phyloP scores from a whole-genome alignment of 371 early-diverging fungal genomes.

The Mortierella sp. region DNA sequence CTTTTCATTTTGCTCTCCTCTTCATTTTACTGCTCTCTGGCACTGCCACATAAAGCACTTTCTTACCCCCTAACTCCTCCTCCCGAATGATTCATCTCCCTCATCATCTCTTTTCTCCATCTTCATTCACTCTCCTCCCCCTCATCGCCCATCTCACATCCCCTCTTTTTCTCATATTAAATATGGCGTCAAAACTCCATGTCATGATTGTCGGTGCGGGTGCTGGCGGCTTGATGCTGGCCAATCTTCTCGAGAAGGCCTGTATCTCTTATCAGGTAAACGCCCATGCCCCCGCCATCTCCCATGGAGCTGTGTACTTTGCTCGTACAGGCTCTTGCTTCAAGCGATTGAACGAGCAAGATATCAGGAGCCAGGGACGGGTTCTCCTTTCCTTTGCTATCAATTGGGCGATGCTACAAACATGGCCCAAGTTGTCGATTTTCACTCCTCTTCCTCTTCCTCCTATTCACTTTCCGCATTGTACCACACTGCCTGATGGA shows the following conservation, averaged over 20 bases:
- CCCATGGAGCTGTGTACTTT: too few relatives aligned
- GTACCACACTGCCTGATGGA: too few relatives aligned
- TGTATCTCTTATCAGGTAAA: slow-evolving; percentile 30
- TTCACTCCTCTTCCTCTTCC: neutral
- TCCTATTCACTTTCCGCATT: neutral
- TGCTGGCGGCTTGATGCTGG: slow-evolving; percentile 20
- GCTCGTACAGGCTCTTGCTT: too few relatives aligned
- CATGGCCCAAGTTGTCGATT: neutral
- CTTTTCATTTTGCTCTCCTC: neutral
- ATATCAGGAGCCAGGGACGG: too few relatives aligned
- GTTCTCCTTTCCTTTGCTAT: too few relatives aligned
- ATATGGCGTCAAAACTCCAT: slow-evolving; percentile 10
- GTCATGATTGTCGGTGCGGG: slow-evolving; percentile 34
- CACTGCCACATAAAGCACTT: too few relatives aligned
- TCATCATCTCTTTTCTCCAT: neutral
- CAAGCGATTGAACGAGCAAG: too few relatives aligned
- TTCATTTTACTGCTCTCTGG: neutral
- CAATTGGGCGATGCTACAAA: too few relatives aligned
- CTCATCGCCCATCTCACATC: neutral
- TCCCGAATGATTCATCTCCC: neutral
- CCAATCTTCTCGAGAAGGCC: slow-evolving; percentile 21
- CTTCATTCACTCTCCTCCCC: neutral
- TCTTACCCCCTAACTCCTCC: neutral
- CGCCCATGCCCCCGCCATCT: too few relatives aligned
- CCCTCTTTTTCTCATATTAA: neutral